A percentile compares a stretch with the other conserved stretches of the same genome.
Evolutionary conservation across 2,329 filamentous ascomycete genomes (phyloP).

Genomic region (Trichoderma aggressivum): DNA sequence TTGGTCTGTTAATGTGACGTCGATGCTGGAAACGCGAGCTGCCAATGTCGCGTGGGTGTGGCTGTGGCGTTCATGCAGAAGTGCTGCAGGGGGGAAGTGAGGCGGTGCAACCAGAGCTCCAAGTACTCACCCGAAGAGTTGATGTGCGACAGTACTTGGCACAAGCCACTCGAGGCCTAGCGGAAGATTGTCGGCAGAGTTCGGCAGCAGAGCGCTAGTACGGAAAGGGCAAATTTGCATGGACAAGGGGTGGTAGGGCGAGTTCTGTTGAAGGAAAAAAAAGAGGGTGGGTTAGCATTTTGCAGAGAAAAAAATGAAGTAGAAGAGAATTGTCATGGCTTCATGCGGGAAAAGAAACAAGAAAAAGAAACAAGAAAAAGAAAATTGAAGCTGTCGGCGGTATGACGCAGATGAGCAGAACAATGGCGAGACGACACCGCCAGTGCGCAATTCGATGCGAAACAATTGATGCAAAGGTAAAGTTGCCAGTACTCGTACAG

Average conservation of each 20-base stretch:
- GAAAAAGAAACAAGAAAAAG: background rate
- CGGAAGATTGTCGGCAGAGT: conserved; percentile 17
- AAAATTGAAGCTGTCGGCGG: background rate
- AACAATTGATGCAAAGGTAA: background rate
- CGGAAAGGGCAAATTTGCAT: conserved; percentile 14
- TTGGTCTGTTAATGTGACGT: conserved; percentile 18
- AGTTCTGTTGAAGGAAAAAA: background rate
- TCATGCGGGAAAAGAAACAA: background rate
- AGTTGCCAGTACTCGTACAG: conserved; percentile 3
- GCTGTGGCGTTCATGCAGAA: conserved; percentile 25
- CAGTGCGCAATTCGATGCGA: background rate
- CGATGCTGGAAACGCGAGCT: conserved; percentile 22
- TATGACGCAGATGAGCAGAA: background rate
- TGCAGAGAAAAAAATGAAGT: background rate
- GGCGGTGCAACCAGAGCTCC: conserved; percentile 14
- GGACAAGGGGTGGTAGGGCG: conserved; percentile 6
- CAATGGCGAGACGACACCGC: background rate
- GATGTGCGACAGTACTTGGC: conserved; percentile 24
- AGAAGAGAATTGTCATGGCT: background rate
- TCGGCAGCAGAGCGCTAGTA: conserved; percentile 15
- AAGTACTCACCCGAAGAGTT: conserved; percentile 28
- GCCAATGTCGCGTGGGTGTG: conserved; percentile 19
- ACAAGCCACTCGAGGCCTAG: background rate
- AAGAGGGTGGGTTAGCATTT: conserved; percentile 14
- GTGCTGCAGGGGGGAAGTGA: conserved; percentile 17